Percentiles rank a stretch among this genome's conserved stretches.
Evolutionary conservation across 495 filamentous ascomycete genomes (phyloP).

Genomic region (Platismatia glauca): DNA sequence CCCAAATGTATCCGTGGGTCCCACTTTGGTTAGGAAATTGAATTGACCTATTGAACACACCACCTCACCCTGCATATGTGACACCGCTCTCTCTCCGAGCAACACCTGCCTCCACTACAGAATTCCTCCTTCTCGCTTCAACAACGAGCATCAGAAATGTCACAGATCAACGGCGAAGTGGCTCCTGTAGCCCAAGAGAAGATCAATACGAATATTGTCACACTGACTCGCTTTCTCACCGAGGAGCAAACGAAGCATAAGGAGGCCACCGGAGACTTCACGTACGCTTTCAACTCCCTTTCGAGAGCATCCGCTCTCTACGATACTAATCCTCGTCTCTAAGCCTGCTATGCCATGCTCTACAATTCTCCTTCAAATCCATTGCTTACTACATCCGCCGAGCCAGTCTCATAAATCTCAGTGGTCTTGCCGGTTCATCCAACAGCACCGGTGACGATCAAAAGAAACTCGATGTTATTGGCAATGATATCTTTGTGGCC

Average conservation of each 20-base stretch:
- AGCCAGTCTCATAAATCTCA: slow-evolving; percentile 93
- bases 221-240: slow-evolving; percentile 87
- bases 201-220: slow-evolving; percentile 92
- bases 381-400: slow-evolving; percentile 99
- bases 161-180: slow-evolving; percentile 27
- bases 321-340: not conserved
- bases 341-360: slow-evolving; percentile 89
- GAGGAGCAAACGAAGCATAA: slow-evolving; percentile 91
- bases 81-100: not conserved
- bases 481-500: slow-evolving; percentile 93
- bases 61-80: not conserved
- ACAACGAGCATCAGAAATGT: slow-evolving; percentile 3
- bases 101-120: not conserved
- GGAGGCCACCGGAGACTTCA: slow-evolving; percentile 97
- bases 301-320: not conserved
- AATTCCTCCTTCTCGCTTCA: not conserved
- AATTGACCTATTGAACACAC: not conserved
- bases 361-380: slow-evolving; percentile 98
- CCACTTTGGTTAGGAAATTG: no score
- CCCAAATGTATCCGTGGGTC: no score
- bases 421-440: slow-evolving; percentile 85
- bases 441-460: slow-evolving; percentile 97
- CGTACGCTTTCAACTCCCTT: slow-evolving; percentile 45
- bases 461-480: slow-evolving; percentile 98
- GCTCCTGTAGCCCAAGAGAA: slow-evolving; percentile 51